Evolutionary conservation across 2,329 filamentous ascomycete genomes (phyloP), one percentile per base, ranked within the genome.

Genomic region (Aspergillus sp.): DNA sequence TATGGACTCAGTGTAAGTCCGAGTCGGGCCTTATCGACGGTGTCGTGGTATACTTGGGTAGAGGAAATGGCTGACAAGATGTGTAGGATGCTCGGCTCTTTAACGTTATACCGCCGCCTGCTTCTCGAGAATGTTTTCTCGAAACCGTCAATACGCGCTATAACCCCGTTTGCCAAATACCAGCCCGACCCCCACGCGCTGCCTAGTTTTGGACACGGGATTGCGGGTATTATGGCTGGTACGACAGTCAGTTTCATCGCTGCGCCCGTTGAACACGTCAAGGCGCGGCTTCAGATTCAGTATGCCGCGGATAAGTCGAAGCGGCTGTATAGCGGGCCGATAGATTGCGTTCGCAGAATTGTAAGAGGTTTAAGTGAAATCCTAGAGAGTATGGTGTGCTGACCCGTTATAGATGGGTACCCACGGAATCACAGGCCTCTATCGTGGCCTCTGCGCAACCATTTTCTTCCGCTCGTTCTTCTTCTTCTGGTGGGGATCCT

Each of bases 401-500:
- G 33, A 59, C 19, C 23, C 7, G 17, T 40, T 2, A 17, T 52
- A 81, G 77, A 69, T 81, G 49, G 71, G 73, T 24, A 68, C 73
- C 51, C 91, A 98, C 73, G 93, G 95, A 46, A 68, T 97, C 3
- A 71, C 76, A 21, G 95, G 93, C 37, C 74, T 99, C 7, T 99
- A 93, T 75, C 92, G 91, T 71, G 95, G 95, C 0, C 82, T 99
- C 12, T 80, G 77, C 39, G 90, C 95, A 1, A 98, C 95, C 0
- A 79, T 98, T 49, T 75, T 98, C 48, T 98, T 98, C 79, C 85
- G 95, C 17, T 86, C 87, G 14, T 96, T 93, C 78, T 99, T 99
- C 82, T 97, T 96, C 82, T 95, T 89, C 79, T 98, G 93, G 93
- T 99, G 95, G 95, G 87, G 88, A n/a, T 90, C 87, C 59, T 99